Percentiles rank a stretch among this genome's conserved stretches.
These are phyloP conservation scores for Colletotrichum australisinense DNA, from an alignment of 2,329 filamentous ascomycete genomes.

Conservation along the genomic window DNA sequence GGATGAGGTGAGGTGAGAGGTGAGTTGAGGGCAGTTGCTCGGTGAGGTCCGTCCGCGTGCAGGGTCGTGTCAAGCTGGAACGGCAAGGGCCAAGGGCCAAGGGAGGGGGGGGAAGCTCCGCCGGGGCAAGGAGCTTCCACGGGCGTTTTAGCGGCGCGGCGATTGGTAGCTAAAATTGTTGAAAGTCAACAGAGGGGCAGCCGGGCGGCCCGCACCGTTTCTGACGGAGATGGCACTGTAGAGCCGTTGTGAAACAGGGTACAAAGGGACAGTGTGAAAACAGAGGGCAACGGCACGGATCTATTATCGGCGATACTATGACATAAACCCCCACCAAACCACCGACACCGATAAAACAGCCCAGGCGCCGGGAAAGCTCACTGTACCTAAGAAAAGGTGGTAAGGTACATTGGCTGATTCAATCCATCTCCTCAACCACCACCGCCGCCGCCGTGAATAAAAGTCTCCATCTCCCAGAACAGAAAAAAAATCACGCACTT, in stretches of 20 bases:
- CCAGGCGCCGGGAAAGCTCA: conserved; percentile 18
- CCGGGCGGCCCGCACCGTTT: conserved; percentile 15
- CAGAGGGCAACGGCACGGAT: background rate
- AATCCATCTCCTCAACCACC: conserved; percentile 34
- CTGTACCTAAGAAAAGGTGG: too few relatives aligned
- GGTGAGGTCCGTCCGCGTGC: background rate
- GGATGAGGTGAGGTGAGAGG: background rate
- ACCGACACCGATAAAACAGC: conserved; percentile 31
- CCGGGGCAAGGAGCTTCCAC: conserved; percentile 24
- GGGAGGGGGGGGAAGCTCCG: conserved; percentile 20
- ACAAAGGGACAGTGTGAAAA: background rate
- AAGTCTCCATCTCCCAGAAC: background rate
- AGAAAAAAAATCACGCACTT: conserved; percentile 46
- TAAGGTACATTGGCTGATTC: conserved; percentile 32
- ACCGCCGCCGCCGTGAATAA: conserved; percentile 24
- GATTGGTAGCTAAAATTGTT: conserved; percentile 37
- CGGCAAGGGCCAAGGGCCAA: background rate
- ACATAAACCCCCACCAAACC: conserved; percentile 34
- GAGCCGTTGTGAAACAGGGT: too few relatives aligned
- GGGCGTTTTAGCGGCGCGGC: conserved; percentile 30
- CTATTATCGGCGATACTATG: conserved; percentile 35
- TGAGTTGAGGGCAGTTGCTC: background rate
- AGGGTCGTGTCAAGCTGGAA: background rate
- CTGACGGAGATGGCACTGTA: background rate
- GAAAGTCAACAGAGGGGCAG: conserved; percentile 39